Base-by-base conservation (phyloP, 768 basidiomycete genomes). In the Multifurca ochricompacta region DNA sequence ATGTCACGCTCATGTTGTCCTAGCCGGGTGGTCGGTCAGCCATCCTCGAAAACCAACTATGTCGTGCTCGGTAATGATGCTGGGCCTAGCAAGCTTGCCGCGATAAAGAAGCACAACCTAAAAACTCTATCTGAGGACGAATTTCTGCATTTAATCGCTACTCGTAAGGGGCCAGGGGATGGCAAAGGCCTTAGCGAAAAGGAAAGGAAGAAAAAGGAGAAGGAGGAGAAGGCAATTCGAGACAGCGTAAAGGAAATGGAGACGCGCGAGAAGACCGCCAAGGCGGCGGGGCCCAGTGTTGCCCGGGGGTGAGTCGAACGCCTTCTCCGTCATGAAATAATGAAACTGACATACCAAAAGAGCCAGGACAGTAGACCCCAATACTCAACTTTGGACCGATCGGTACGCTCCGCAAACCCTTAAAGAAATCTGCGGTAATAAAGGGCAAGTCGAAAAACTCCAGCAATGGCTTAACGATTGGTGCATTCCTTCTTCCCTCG, bases 391-490 rank as follows among this genome's bases (percentile, higher is more conserved):
- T 1, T 98, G 96, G 96, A 97, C 96, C 35, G 86, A 85, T 30
- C 83, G 92, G 9, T 99, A 99, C 66, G 95, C 96, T 0, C 96
- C 96, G 1, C 81, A 84, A 59, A 77, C 76, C 2, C 60, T 93
- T 52, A 93, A 89, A 62, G 92, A 99, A 53, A 80, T 99, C 16
- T 97, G 94, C 58, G 96, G 96, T 7, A 99, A 98, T 73, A 98
- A 98, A 69, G 77, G 81, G 0, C 78, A 83, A 50, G 85, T 98
- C 1, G 94, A 98, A 70, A 92, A 91, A 63, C 71, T 99, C 3
- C 82, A 83, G 50, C 73, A 73, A 31, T 99, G 96, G 96, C 70
- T 99, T 19, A 75, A 81, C 31, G 83, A 87, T 49, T 99, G 96
- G 95, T 92, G 28, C 49, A 80, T 65, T 43, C 34, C 13, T 36